Percentiles rank a stretch among this genome's conserved stretches.
These are phyloP conservation scores for Didymella arachidicola DNA, from an alignment of 2,329 filamentous ascomycete species.

Conservation along the genomic window DNA sequence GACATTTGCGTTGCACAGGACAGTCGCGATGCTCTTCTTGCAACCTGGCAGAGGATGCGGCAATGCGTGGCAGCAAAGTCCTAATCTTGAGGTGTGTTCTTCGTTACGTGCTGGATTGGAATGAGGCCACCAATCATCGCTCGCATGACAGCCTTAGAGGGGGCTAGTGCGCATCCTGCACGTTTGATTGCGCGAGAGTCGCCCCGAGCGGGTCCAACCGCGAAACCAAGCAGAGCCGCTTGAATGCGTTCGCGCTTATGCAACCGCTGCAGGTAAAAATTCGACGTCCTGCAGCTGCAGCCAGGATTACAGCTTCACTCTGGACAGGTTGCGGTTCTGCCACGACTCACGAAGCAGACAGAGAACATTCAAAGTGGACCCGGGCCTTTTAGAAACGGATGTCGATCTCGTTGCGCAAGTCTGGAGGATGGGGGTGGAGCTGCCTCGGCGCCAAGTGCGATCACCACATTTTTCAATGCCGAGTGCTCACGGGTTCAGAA, in stretches of 20 bases:
- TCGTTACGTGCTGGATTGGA: constrained; percentile 16
- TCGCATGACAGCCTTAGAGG: background rate
- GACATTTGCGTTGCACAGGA: constrained; percentile 4
- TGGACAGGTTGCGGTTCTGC: constrained; percentile 15
- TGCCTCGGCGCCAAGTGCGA: constrained; percentile 23
- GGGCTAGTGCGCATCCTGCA: constrained; percentile 6
- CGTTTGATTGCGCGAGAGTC: constrained; percentile 17
- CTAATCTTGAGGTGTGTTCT: constrained; percentile 11
- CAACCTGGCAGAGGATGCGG: background rate
- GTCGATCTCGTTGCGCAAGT: constrained; percentile 21
- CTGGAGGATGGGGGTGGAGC: constrained; percentile 23
- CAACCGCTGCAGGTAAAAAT: constrained; percentile 15
- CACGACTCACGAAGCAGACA: constrained; percentile 14
- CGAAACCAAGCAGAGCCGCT: constrained; percentile 22
- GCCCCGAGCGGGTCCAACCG: constrained; percentile 18
- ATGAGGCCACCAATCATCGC: constrained; percentile 18
- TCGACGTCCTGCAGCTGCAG: constrained; percentile 17
- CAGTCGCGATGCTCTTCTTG: constrained; percentile 5
- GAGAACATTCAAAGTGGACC: constrained; percentile 16
- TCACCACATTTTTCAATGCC: constrained; percentile 23
- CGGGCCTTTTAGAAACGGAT: constrained; percentile 16
- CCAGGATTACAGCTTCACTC: constrained; percentile 19
- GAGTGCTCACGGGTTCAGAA: constrained; percentile 11
- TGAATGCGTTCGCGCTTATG: constrained; percentile 20
- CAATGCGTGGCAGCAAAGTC: constrained; percentile 5